Conservation (phyloP, 768 basidiomycete species). For the Pleurotus ostreatus region DNA sequence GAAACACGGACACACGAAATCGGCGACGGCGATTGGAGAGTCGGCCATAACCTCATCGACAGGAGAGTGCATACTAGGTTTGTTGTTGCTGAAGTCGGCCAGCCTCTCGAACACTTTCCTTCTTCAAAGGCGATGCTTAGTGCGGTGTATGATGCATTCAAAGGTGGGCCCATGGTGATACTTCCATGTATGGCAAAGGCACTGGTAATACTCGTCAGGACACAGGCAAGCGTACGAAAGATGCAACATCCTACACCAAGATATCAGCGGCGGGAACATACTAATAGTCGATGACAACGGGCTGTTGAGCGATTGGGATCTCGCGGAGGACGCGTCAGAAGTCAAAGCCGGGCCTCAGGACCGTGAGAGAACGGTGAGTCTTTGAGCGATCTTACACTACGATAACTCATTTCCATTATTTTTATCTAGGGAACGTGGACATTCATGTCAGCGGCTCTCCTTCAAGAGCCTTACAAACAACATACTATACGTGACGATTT, state of each 20-base stretch:
- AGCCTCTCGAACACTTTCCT: background rate
- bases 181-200: too few relatives aligned
- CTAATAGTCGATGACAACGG: slow-evolving; percentile 5
- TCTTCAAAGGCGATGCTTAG: background rate
- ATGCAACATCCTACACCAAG: slow-evolving; percentile 9
- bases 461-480: slow-evolving; percentile 11
- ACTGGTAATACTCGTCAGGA: background rate
- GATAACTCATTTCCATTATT: background rate
- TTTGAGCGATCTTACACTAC: background rate
- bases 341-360: background rate
- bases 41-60: background rate
- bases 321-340: background rate
- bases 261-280: slow-evolving; percentile 10
- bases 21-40: slow-evolving; percentile 11
- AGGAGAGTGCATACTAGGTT: background rate
- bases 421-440: slow-evolving; percentile 26
- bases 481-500: slow-evolving; percentile 24
- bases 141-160: slow-evolving; percentile 15
- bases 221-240: slow-evolving; percentile 6
- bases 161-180: slow-evolving; percentile 1
- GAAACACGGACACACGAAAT: slow-evolving; percentile 7
- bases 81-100: background rate
- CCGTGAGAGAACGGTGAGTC: background rate
- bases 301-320: slow-evolving; percentile 10
- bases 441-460: slow-evolving; percentile 24